These are phyloP conservation scores for Candida sanyaensis DNA, from an alignment of 1,139 yeast species.

Conservation along the genomic window DNA sequence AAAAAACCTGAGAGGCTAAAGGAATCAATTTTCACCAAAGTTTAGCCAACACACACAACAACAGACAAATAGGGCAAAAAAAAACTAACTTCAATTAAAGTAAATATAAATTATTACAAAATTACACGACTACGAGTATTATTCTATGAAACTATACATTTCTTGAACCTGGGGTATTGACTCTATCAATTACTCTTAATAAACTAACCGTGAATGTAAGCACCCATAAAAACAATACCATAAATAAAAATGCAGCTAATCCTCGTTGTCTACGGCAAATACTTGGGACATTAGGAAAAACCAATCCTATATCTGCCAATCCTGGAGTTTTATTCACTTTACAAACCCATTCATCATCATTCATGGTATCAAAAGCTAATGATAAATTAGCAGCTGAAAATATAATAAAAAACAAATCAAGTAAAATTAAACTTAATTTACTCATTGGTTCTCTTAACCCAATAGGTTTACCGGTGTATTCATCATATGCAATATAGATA, in stretches of 20 bases:
- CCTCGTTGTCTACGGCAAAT: constrained; percentile 84
- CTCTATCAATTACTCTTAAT: constrained; percentile 71
- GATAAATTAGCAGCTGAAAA: constrained; percentile 90
- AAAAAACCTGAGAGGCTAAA: too few species aligned
- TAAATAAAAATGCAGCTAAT: constrained; percentile 73
- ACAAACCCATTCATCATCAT: constrained; percentile 85
- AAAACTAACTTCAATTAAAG: too few species aligned
- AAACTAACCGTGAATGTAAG: constrained; percentile 81
- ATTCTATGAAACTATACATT: constrained; percentile 1
- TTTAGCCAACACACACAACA: too few species aligned
- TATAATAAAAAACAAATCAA: constrained; percentile 86
- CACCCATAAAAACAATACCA: constrained; percentile 81
- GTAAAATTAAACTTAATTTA: constrained; percentile 72
- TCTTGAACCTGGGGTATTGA: constrained; percentile 13
- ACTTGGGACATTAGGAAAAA: constrained; percentile 34
- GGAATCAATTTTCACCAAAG: too few species aligned
- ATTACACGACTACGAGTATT: background rate
- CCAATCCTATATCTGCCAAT: constrained; percentile 21
- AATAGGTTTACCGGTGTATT: constrained; percentile 86
- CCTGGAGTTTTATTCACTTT: constrained; percentile 23
- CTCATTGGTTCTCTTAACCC: constrained; percentile 85
- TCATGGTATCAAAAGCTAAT: constrained; percentile 79
- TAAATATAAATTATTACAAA: too few species aligned
- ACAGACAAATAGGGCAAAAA: too few species aligned
- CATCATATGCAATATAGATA: constrained; percentile 84